These are phyloP conservation scores for Aspergillus leporis DNA, from an alignment of 495 filamentous ascomycete species.

Conservation along the genomic window DNA sequence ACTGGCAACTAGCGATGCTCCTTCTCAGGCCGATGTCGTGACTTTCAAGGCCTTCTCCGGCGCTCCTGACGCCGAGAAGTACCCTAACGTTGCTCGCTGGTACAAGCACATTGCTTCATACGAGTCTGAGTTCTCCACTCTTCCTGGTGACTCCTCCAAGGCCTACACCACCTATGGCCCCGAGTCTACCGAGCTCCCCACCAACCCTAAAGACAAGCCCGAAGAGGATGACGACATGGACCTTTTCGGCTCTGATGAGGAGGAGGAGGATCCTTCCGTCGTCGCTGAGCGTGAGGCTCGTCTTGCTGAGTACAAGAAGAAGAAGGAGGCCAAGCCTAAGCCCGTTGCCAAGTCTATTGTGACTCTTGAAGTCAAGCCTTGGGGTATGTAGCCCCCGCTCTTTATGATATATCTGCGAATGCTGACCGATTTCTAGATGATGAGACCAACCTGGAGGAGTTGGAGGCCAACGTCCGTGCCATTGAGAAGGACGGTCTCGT, in stretches of 20 bases:
- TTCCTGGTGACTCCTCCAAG: slow-evolving; percentile 88
- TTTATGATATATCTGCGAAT: not conserved
- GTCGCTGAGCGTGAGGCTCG: slow-evolving; percentile 80
- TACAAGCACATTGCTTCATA: slow-evolving; percentile 96
- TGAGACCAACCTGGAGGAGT: slow-evolving; percentile 82
- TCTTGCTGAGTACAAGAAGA: slow-evolving; percentile 91
- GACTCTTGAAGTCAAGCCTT: slow-evolving; percentile 96
- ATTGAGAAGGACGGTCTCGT: slow-evolving; percentile 94
- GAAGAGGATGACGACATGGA: slow-evolving; percentile 79
- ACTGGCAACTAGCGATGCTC: slow-evolving; percentile 61
- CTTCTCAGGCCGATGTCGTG: slow-evolving; percentile 94
- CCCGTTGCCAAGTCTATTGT: slow-evolving; percentile 91
- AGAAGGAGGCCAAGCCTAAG: slow-evolving; percentile 94
- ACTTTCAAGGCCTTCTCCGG: slow-evolving; percentile 84
- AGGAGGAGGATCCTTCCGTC: slow-evolving; percentile 85
- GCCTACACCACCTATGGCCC: slow-evolving; percentile 89
- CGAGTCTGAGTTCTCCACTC: slow-evolving; percentile 84
- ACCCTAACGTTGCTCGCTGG: slow-evolving; percentile 93
- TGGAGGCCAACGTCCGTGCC: slow-evolving; percentile 79
- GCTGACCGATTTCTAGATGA: slow-evolving; percentile 63
- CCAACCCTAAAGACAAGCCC: slow-evolving; percentile 86
- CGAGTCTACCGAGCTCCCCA: slow-evolving; percentile 68
- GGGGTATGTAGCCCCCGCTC: slow-evolving; percentile 67
- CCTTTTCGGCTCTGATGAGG: slow-evolving; percentile 87
- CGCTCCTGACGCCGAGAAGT: slow-evolving; percentile 77